Conservation (phyloP, 345 rosid species). For the Gossypium thurberi region DNA sequence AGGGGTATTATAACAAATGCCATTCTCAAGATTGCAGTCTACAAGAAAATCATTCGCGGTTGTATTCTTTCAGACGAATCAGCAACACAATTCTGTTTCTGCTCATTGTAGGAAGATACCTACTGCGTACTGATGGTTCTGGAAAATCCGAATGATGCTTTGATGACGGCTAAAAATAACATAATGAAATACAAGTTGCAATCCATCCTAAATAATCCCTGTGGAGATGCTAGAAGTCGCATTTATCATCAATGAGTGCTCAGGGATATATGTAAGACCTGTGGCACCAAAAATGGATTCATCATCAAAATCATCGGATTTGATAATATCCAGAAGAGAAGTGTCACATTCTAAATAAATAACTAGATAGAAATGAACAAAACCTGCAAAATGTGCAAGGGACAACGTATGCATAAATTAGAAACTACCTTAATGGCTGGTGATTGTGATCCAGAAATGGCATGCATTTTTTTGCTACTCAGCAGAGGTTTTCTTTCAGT, state of each 20-base stretch:
- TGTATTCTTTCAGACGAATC: not conserved
- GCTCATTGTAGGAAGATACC: not conserved
- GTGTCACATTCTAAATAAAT: not conserved
- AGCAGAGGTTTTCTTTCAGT: not conserved
- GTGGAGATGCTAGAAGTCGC: conserved; percentile 88
- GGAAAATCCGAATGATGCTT: not conserved
- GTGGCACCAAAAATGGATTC: conserved; percentile 22
- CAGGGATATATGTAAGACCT: conserved; percentile 86
- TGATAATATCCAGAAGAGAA: not conserved
- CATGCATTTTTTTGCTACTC: not conserved
- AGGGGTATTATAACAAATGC: conserved; percentile 14
- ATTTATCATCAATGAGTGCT: conserved; percentile 85
- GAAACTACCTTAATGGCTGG: not conserved
- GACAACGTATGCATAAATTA: not conserved
- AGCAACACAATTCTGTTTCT: not conserved
- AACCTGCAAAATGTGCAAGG: not conserved
- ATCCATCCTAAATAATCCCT: conserved; percentile 41
- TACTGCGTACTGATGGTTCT: not conserved
- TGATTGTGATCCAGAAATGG: not conserved
- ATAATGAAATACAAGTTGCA: not conserved
- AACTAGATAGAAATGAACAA: not conserved
- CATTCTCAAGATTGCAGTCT: conserved; percentile 4
- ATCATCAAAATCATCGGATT: not conserved
- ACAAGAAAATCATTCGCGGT: conserved; percentile 4
- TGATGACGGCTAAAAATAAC: not conserved